phyloP scores from a whole-genome alignment of 331 rosid species.

The Ulmus americana region DNA sequence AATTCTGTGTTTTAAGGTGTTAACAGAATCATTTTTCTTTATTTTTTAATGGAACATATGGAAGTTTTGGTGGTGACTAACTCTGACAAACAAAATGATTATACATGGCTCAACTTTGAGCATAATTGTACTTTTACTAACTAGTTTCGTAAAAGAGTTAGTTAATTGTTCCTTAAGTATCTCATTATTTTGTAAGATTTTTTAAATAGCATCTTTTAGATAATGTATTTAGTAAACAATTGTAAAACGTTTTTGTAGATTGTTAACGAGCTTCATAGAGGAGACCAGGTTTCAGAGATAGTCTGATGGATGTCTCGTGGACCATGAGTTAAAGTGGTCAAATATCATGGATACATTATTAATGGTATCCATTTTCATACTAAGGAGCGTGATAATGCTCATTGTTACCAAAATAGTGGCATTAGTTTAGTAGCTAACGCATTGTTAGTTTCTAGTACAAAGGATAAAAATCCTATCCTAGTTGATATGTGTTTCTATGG shows the following conservation, averaged over 20 bases:
- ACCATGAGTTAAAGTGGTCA: not conserved
- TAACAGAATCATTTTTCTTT: too few relatives aligned
- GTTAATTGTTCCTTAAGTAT: too few relatives aligned
- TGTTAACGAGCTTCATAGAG: not conserved
- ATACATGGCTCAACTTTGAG: too few relatives aligned
- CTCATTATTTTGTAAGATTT: not conserved
- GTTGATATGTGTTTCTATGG: not conserved
- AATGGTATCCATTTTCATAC: not conserved
- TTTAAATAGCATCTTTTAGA: fast-evolving
- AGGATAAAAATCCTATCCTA: not conserved
- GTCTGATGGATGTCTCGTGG: too few relatives aligned
- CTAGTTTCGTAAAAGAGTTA: not conserved
- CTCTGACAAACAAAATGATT: too few relatives aligned
- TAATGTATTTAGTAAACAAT: too few relatives aligned
- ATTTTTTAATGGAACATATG: too few relatives aligned
- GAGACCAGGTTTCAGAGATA: not conserved
- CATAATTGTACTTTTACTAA: not conserved
- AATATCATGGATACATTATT: not conserved
- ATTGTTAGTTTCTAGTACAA: not conserved
- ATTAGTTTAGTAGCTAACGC: too few relatives aligned
- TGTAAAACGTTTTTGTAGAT: not conserved
- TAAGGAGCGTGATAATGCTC: not conserved
- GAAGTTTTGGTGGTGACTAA: too few relatives aligned
- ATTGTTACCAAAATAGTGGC: too few relatives aligned
- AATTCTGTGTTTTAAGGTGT: too few relatives aligned